Base-by-base conservation (phyloP, 2,329 filamentous ascomycete species). In the Cercospora sp. region DNA sequence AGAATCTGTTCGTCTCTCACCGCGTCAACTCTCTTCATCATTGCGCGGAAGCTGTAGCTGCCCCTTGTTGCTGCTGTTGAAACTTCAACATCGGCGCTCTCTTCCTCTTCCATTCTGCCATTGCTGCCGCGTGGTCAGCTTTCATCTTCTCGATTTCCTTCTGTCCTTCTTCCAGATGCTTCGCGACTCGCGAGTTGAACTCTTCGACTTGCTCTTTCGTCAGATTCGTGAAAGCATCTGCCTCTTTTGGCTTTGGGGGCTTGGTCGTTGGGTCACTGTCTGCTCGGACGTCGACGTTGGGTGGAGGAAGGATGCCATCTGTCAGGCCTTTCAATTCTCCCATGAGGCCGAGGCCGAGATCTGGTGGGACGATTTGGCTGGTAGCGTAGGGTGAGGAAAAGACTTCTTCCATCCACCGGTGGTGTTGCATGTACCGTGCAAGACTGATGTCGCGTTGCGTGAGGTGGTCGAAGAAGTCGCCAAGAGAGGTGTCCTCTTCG, bases 351-450 rank as follows among this genome's bases (percentile, higher is more conserved):
- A 98, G 83, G 0, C 93, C 93, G 36, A 98, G 87, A 77, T 97
- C 94, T 2, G 93, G 88, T 0, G 94, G 93, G 8, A 90, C 88
- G 67, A 99, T 96, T 77, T 96, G 92, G 60, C 87, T 87, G 69
- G 94, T 91, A 26, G 91, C 86, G 77, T 97, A 97, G 0, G 94
- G 93, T 1, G 94, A 98, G 0, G 91, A 92, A 64, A 98, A 87
- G 30, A 99, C 90, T 80, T 99, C 94, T 77, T 98, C 95, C 92
- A 99, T 97, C 95, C 94, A 98, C 79, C 97, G 93, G 75, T 99
- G 94, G 75, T 99, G 96, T 77, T 97, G 93, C 77, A 90, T 90
- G 79, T 97, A 99, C 65, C 95, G 88, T 71, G 89, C 88, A 68
- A 92, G 84, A 73, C 93, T 96, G 69, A 99, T 91, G 71, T 99